These are phyloP conservation scores for Cyclospora cayetanensis DNA, from an alignment of 169 alveolate genomes.

Conservation along the genomic window DNA sequence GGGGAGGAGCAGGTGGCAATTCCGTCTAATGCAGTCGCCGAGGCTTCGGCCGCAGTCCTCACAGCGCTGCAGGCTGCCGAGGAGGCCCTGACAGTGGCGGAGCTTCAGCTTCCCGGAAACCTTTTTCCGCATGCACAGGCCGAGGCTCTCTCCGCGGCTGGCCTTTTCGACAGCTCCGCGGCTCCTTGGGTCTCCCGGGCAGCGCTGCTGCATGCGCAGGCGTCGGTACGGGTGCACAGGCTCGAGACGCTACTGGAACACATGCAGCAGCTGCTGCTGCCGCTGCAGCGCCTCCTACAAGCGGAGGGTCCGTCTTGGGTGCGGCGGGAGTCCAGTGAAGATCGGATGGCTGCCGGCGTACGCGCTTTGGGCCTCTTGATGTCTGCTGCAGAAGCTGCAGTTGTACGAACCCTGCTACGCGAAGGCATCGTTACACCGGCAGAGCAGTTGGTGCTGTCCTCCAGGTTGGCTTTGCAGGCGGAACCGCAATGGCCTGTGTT, in stretches of 20 bases:
- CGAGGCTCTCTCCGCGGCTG: background rate
- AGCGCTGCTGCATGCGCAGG: slow-evolving; percentile 2
- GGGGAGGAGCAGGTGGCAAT: too few relatives aligned
- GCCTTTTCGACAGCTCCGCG: background rate
- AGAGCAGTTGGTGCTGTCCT: background rate
- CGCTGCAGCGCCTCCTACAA: background rate
- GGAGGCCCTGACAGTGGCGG: background rate
- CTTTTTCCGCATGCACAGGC: slow-evolving; percentile 4
- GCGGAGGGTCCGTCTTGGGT: background rate
- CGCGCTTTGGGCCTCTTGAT: slow-evolving; percentile 42
- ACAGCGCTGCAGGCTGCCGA: background rate
- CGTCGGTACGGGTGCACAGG: background rate
- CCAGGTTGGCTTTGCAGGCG: background rate
- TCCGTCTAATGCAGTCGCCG: too few relatives aligned
- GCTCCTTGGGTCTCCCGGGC: background rate
- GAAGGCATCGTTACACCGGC: background rate
- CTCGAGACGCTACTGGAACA: background rate
- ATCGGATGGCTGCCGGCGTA: background rate
- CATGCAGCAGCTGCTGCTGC: slow-evolving; percentile 21
- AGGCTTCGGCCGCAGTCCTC: too few relatives aligned
- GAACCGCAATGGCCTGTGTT: slow-evolving; percentile 31
- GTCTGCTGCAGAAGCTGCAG: slow-evolving; percentile 10
- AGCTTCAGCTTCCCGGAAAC: slow-evolving; percentile 18
- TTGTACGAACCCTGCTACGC: background rate
- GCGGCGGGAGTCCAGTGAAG: background rate